Base-by-base conservation (phyloP, 2,329 filamentous ascomycete genomes). In the Penicillium sp. region DNA sequence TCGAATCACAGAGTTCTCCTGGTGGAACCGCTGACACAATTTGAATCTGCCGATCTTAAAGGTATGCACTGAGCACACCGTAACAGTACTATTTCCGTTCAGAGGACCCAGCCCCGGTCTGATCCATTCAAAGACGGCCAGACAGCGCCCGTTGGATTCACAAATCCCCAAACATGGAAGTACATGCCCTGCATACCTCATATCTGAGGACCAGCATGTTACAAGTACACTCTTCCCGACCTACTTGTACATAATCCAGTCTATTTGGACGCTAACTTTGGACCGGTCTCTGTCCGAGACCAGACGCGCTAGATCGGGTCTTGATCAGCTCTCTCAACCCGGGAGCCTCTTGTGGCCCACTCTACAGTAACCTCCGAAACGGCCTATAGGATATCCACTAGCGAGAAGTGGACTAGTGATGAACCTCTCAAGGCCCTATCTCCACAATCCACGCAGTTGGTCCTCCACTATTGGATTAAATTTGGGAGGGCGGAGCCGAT, bases 11-110 rank as follows among this genome's bases (percentile, higher is more conserved):
- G 24, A 50, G 47, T 52, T 51, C 50, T 45, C 51, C 27, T 54
- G 38, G 59, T 61, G 59, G 59, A 51, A 39, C 57, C 49, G 48
- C 49, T 57, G 60, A 62, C 60, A 61, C 57, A 49, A 47, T 55
- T 39, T 44, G 36, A 52, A 55, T 54, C 29, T 58, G 61, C 58
- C 61, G 61, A 64, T 64, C 60, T 52, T 52, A 43, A 36, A 38
- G 55, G 58, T 55, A 61, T 57, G 58, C 34, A 47, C 38, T 54
- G 52, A 52, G 40, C 53, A 62, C 58, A 57, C 60, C 55, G 51
- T 46, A 48, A 49, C 50, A 54, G 48, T 38, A 22, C 21, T 18
- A 34, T 42, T n/a, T 21, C 29, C 14, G 24, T 27, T 27, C 24
- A 27, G 27, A 29, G 22, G 40, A 43, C 22, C 5, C 18, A 45